A percentile compares a stretch with the other conserved stretches of the same genome.
Conservation (phyloP, 2,329 filamentous ascomycete species). For the Stagonosporopsis cucurbitacearum region DNA sequence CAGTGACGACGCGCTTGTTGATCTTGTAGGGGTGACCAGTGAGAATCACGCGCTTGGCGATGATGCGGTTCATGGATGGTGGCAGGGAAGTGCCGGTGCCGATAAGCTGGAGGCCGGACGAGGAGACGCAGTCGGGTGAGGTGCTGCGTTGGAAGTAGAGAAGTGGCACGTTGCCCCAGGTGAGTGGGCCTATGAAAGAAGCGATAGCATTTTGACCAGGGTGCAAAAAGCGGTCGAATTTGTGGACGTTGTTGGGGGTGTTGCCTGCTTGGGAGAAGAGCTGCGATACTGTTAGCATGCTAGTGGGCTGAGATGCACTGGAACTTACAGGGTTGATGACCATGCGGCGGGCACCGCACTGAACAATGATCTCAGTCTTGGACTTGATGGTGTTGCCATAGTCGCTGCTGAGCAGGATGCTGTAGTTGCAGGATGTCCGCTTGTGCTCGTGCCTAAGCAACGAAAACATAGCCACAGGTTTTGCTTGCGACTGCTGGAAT, state of each 20-base stretch:
- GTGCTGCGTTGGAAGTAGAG: constrained; percentile 79
- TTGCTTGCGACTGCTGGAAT: constrained; percentile 60
- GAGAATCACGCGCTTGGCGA: constrained; percentile 92
- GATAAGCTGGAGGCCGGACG: constrained; percentile 69
- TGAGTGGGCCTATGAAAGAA: constrained; percentile 86
- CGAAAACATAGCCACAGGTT: constrained; percentile 79
- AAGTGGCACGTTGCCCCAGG: constrained; percentile 89
- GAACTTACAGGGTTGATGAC: constrained; percentile 73
- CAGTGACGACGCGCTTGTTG: constrained; percentile 95
- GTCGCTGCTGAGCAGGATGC: constrained; percentile 83
- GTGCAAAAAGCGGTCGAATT: constrained; percentile 90
- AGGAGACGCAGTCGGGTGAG: constrained; percentile 26
- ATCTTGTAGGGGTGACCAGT: constrained; percentile 99
- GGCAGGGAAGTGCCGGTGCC: constrained; percentile 87
- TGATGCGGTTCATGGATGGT: constrained; percentile 74
- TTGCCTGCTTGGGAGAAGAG: constrained; percentile 88
- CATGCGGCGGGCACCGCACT: constrained; percentile 87
- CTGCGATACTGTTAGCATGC: constrained; percentile 16
- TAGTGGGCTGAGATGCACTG: not conserved
- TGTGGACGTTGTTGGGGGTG: constrained; percentile 96
- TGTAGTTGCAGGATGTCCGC: constrained; percentile 82
- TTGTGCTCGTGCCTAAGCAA: constrained; percentile 95
- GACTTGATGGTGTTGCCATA: constrained; percentile 79
- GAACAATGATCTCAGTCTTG: constrained; percentile 90
- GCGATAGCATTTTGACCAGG: constrained; percentile 89